A percentile compares a stretch with the other conserved stretches of the same genome.
Evolutionary conservation across 495 filamentous ascomycete species (phyloP).

Genomic region (Lepidopterella palustris): DNA sequence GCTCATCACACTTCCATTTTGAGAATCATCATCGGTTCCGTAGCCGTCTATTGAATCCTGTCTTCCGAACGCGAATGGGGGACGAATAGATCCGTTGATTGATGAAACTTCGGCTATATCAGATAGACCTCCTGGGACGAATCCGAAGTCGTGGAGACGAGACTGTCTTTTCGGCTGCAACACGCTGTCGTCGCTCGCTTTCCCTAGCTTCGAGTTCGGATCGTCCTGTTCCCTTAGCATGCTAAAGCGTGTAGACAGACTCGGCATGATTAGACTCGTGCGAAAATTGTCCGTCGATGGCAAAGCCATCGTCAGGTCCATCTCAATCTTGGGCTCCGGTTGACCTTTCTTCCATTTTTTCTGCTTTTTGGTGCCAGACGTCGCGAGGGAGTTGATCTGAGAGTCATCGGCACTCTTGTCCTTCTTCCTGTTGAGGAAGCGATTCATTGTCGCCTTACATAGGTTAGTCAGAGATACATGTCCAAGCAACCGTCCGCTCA

Average conservation of each 20-base stretch:
- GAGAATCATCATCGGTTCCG: constrained; percentile 62
- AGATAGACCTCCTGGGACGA: constrained; percentile 52
- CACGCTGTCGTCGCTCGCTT: constrained; percentile 91
- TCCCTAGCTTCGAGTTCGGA: constrained; percentile 76
- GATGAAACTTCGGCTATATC: constrained; percentile 90
- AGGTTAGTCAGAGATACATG: constrained; percentile 28
- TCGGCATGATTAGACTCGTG: constrained; percentile 95
- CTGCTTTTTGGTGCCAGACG: constrained; percentile 17
- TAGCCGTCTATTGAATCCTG: constrained; percentile 53
- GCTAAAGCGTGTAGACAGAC: constrained; percentile 89
- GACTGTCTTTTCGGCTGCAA: constrained; percentile 76
- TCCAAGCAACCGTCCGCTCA: constrained; percentile 8
- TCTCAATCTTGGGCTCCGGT: constrained; percentile 51
- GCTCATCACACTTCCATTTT: constrained; percentile 70
- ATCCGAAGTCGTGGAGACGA: constrained; percentile 49
- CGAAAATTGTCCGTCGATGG: constrained; percentile 86
- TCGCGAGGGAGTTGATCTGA: background rate
- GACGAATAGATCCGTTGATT: constrained; percentile 57
- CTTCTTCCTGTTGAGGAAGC: constrained; percentile 36
- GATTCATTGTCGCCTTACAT: constrained; percentile 37
- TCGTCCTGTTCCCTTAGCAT: constrained; percentile 95
- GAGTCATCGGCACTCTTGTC: constrained; percentile 24
- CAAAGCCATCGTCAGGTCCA: constrained; percentile 68
- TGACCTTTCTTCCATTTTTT: constrained; percentile 54
- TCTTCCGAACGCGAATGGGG: constrained; percentile 48